Evolutionary conservation across 352 stramenopile species (phyloP).

Genomic region (Thraustochytrium striatum): DNA sequence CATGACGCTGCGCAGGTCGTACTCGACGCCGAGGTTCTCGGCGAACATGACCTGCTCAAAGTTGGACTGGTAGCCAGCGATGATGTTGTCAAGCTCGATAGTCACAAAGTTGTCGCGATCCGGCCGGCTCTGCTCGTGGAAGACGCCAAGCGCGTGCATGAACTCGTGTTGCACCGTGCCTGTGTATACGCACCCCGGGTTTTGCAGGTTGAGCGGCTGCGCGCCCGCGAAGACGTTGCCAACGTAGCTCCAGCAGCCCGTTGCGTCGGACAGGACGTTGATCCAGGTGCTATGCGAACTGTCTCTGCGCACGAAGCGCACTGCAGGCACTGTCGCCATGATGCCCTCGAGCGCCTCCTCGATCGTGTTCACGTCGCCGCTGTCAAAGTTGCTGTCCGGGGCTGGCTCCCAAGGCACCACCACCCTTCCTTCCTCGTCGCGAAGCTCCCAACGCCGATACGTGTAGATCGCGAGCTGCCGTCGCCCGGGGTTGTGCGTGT

Average conservation of each 20-base stretch:
- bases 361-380: not conserved
- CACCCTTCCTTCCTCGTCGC: not conserved
- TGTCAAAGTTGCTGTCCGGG: not conserved
- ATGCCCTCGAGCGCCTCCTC: too few relatives aligned
- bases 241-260: slow-evolving; percentile 26
- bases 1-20: not conserved
- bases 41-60: not conserved
- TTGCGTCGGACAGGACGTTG: too few relatives aligned
- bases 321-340: too few relatives aligned
- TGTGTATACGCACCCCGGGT: not conserved
- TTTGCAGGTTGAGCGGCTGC: not conserved
- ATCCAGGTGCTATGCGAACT: too few relatives aligned
- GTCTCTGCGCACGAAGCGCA: too few relatives aligned
- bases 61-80: not conserved
- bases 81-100: slow-evolving; percentile 1
- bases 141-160: not conserved
- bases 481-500: too few relatives aligned
- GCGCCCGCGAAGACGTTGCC: slow-evolving; percentile 7
- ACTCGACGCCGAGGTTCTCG: not conserved
- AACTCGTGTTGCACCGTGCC: not conserved
- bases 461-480: not conserved
- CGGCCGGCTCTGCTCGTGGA: slow-evolving; percentile 1
- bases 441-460: not conserved
- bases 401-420: not conserved
- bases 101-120: slow-evolving; percentile 8